Base-by-base conservation (phyloP, 345 rosid genomes). In the Aethionema arabicum region DNA sequence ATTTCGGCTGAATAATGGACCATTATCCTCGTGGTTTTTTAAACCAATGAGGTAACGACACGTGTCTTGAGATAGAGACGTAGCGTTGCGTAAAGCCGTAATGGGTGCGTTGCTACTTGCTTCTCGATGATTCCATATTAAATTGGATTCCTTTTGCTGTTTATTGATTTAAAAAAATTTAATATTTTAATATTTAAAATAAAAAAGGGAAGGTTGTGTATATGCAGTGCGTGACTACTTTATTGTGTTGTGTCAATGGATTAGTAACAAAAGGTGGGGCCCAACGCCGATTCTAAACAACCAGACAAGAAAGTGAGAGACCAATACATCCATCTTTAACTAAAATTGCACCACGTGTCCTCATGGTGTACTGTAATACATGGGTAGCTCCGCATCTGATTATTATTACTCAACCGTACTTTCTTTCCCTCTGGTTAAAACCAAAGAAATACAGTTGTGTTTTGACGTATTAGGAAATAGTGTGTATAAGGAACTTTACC, bases 121-220 rank as follows among this genome's bases (percentile, higher is more conserved):
- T 54, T 62, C 74, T 33, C 43, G 67, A 69, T 61, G 7, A 30
- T 32, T 69, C 73, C 57, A 46, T 37, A 35, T 35, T 10, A 49
- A 41, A 56, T 51, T 50, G 59, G 69, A 63, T 63, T 70, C 74
- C 69, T 56, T 50, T 30, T 63, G 52, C 27, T 21, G 27, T 21
- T 21, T 21, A 21, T 21, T 2, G 27, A 1, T 21, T 21, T 21
- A 21, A 21, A 21, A 21, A 21, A 21, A 21, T 21, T 21, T 21
- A 21, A 21, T 21, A 1, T 21, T 21, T 21, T 21, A 21, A 21
- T 21, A 21, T 21, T n/a, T n/a, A n/a, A 21, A 1, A 21, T 21
- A 21, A 21, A 21, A 21, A 21, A 21, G 27, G 27, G 2, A 21
- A 1, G 2, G 2, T 21, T 21, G 40, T 37, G 40, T 6, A 10